Conservation (phyloP, 345 rosid species). For the Citrus glauca region DNA sequence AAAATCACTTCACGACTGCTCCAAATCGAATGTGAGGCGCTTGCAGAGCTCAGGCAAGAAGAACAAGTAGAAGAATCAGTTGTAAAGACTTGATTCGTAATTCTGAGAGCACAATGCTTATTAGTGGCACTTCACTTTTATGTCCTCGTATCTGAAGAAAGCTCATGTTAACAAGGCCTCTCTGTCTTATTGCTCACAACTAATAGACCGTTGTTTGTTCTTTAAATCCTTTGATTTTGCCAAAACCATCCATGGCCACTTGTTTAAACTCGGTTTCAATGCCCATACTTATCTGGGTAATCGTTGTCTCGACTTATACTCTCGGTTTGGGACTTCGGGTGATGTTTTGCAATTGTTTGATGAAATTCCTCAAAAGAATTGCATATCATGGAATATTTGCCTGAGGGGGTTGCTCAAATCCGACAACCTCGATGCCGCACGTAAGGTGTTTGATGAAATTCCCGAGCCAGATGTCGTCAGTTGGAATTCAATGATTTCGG, state of each 20-base stretch:
- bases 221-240: conserved; percentile 28
- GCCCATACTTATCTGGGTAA: conserved; percentile 57
- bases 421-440: conserved; percentile 25
- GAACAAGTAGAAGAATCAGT: neutral
- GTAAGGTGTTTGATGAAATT: conserved; percentile 58
- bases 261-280: conserved; percentile 54
- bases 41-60: neutral
- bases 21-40: neutral
- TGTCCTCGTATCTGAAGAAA: conserved; percentile 41
- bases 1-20: neutral
- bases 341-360: conserved; percentile 42
- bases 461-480: conserved; percentile 62
- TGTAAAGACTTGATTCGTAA: neutral
- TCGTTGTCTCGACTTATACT: conserved; percentile 65
- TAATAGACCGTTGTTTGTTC: conserved; percentile 42
- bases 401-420: conserved; percentile 36
- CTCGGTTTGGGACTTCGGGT: conserved; percentile 30
- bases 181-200: conserved; percentile 30
- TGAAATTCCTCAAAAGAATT: conserved; percentile 43
- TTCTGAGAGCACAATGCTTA: neutral
- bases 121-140: conserved; percentile 23
- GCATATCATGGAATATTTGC: conserved; percentile 64
- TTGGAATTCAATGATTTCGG: conserved; percentile 69
- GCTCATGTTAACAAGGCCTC: conserved; percentile 33
- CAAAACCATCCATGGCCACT: conserved; percentile 49